These are phyloP conservation scores for Cladosporium sp. DNA, from an alignment of 2,329 filamentous ascomycete genomes.

Conservation along the genomic window DNA sequence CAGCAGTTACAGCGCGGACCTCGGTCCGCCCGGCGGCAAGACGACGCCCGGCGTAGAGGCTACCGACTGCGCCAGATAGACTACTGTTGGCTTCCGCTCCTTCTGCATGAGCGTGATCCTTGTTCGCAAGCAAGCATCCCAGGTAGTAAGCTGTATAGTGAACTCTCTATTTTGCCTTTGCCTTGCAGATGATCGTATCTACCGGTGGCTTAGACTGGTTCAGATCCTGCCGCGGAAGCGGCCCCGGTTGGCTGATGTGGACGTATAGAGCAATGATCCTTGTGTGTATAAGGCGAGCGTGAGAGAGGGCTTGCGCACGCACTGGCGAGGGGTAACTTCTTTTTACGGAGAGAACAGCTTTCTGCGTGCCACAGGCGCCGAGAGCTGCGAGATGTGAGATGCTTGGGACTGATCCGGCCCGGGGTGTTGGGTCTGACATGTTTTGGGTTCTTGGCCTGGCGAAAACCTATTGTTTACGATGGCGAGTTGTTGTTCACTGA, in stretches of 20 bases:
- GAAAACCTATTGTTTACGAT: too few species aligned
- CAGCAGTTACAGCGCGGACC: background rate
- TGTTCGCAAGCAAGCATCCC: background rate
- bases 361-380: too few species aligned
- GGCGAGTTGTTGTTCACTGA: too few species aligned
- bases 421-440: too few species aligned
- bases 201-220: background rate
- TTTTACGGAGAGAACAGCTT: too few species aligned
- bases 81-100: background rate
- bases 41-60: background rate
- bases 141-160: too few species aligned
- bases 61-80: background rate
- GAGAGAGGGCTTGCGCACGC: background rate
- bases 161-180: background rate
- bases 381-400: too few species aligned
- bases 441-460: too few species aligned
- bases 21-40: background rate
- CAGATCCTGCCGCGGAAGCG: background rate
- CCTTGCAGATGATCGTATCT: background rate
- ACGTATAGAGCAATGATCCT: background rate
- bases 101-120: constrained; percentile 1
- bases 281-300: background rate
- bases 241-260: background rate
- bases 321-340: too few species aligned
- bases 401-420: background rate